Evolutionary conservation across 352 stramenopile genomes (phyloP).

Genomic region (Phytophthora agathidicida): DNA sequence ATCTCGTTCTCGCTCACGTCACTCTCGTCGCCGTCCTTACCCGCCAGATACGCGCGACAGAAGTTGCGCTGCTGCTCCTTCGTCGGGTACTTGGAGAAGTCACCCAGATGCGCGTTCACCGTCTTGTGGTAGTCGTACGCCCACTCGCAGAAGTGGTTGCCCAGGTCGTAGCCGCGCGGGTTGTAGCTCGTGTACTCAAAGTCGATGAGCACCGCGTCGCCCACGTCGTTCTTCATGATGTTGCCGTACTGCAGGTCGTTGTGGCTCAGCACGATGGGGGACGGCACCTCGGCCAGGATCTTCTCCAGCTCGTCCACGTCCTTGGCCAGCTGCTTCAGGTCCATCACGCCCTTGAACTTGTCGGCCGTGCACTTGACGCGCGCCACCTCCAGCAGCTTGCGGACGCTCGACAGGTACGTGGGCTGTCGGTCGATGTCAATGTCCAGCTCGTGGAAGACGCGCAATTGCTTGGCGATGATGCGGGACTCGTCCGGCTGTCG

Average conservation of each 20-base stretch:
- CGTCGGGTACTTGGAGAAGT: constrained; percentile 80
- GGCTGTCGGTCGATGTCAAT: constrained; percentile 67
- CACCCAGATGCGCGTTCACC: constrained; percentile 75
- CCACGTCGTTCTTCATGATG: constrained; percentile 80
- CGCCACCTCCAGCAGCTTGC: constrained; percentile 63
- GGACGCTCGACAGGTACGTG: constrained; percentile 62
- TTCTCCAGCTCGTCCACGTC: constrained; percentile 69
- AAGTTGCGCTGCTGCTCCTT: constrained; percentile 68
- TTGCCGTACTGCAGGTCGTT: constrained; percentile 95
- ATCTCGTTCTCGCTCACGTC: constrained; percentile 60
- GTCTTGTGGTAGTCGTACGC: constrained; percentile 86
- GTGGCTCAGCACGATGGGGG: constrained; percentile 87
- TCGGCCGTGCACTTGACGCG: constrained; percentile 56
- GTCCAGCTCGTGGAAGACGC: constrained; percentile 71
- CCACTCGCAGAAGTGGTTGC: constrained; percentile 94
- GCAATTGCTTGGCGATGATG: constrained; percentile 70
- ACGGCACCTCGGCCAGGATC: constrained; percentile 61
- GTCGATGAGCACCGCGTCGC: constrained; percentile 89
- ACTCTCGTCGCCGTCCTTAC: constrained; percentile 43
- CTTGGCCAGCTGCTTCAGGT: constrained; percentile 50
- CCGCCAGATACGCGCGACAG: constrained; percentile 71
- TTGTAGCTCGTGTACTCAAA: constrained; percentile 96
- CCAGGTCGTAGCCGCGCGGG: constrained; percentile 89
- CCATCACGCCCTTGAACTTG: constrained; percentile 49
- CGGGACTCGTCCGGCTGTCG: constrained; percentile 49